Evolutionary conservation across 257 asterid species (phyloP).

Genomic region (Forsythia suspensa): DNA sequence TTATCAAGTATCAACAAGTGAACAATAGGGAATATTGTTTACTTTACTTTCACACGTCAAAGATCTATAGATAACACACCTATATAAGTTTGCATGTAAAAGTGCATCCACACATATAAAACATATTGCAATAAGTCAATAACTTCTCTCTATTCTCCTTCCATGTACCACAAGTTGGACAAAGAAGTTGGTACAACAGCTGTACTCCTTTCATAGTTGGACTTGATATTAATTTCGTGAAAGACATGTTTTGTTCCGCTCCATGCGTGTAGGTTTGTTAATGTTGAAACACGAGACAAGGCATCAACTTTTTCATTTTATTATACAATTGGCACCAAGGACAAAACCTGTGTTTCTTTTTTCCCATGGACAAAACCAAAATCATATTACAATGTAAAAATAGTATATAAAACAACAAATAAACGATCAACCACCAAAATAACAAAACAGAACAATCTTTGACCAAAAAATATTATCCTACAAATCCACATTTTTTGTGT

Average conservation of each 20-base stretch:
- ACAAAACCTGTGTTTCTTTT: neutral
- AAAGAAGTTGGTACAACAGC: neutral
- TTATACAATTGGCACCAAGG: neutral
- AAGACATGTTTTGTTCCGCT: neutral
- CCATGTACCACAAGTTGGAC: neutral
- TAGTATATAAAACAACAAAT: neutral
- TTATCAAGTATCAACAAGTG: neutral
- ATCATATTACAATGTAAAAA: slow-evolving; percentile 1
- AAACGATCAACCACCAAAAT: slow-evolving; percentile 9
- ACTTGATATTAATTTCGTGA: neutral
- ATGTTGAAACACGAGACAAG: neutral
- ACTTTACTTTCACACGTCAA: neutral
- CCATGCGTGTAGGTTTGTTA: neutral
- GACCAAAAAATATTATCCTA: slow-evolving; percentile 20
- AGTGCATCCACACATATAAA: neutral
- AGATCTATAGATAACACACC: neutral
- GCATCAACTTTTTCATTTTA: neutral
- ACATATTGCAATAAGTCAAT: neutral
- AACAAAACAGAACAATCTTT: slow-evolving; percentile 22
- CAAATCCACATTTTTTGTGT: slow-evolving; percentile 21
- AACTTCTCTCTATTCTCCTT: neutral
- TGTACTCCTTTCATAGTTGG: neutral
- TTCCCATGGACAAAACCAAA: slow-evolving; percentile 11
- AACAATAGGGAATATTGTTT: neutral
- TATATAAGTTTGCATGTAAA: neutral